A percentile compares a stretch with the other conserved stretches of the same genome.
phyloP scores from a whole-genome alignment of 495 filamentous ascomycete species.

The Xylaria nigripes region DNA sequence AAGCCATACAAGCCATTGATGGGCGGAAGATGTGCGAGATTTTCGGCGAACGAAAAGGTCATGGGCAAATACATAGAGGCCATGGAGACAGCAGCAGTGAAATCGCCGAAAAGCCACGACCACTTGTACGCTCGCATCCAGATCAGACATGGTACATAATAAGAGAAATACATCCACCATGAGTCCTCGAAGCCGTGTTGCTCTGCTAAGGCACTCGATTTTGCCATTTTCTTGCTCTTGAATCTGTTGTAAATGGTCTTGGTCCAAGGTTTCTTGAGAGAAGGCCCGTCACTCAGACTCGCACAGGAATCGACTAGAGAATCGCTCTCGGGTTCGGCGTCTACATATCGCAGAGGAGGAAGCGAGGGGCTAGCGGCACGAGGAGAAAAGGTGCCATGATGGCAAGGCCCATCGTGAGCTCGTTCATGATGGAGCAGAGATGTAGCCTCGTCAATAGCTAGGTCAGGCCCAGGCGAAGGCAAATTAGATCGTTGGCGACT shows the following conservation, averaged over 20 bases:
- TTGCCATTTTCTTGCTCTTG: constrained; percentile 51
- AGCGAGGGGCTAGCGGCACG: constrained; percentile 43
- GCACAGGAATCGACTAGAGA: constrained; percentile 17
- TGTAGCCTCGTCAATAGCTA: constrained; percentile 31
- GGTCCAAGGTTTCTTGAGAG: constrained; percentile 26
- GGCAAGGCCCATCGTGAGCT: constrained; percentile 47
- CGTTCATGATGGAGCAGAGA: constrained; percentile 34
- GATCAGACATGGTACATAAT: constrained; percentile 84
- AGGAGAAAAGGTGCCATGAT: constrained; percentile 76
- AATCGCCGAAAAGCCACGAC: constrained; percentile 75
- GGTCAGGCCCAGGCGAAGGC: background rate
- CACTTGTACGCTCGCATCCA: constrained; percentile 82
- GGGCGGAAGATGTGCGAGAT: constrained; percentile 85
- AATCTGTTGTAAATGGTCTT: constrained; percentile 30
- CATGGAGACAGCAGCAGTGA: constrained; percentile 80
- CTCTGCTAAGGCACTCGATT: constrained; percentile 54
- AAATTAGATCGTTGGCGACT: constrained; percentile 3
- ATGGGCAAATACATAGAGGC: constrained; percentile 97
- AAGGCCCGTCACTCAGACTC: constrained; percentile 12
- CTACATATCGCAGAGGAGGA: constrained; percentile 38
- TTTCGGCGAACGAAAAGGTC: constrained; percentile 87
- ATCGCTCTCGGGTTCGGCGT: constrained; percentile 21
- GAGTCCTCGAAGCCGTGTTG: constrained; percentile 50
- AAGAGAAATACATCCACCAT: constrained; percentile 68
- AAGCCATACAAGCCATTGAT: constrained; percentile 96